Evolutionary conservation across 108 stramenopile species (phyloP).

Genomic region (Skeletonema grethae): DNA sequence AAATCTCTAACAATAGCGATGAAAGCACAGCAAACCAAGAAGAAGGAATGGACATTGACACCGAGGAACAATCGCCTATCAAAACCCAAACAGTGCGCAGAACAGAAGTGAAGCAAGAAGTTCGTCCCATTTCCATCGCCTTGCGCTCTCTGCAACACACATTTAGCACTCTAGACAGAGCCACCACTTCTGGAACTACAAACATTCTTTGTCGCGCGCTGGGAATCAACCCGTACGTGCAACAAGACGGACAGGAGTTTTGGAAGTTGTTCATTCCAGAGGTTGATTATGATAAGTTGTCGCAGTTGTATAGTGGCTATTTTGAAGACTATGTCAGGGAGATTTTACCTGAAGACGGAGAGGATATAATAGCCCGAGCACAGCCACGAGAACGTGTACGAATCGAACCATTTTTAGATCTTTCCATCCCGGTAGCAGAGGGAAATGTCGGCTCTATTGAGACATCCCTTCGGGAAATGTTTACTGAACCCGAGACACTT

Average conservation of each 20-base stretch:
- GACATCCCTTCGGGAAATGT: constrained; percentile 55
- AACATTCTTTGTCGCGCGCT: constrained; percentile 55
- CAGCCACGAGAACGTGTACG: constrained; percentile 63
- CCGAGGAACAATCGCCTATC: not conserved
- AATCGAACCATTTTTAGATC: constrained; percentile 78
- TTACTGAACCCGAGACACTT: constrained; percentile 74
- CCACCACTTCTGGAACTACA: constrained; percentile 36
- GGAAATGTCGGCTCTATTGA: constrained; percentile 55
- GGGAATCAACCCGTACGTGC: constrained; percentile 71
- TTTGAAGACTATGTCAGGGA: constrained; percentile 77
- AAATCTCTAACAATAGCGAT: not conserved
- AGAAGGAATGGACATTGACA: not conserved
- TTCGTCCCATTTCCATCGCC: constrained; percentile 36
- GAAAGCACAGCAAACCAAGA: not conserved
- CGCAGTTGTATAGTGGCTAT: constrained; percentile 71
- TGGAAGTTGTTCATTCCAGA: constrained; percentile 88
- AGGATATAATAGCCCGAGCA: not conserved
- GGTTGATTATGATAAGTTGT: constrained; percentile 47
- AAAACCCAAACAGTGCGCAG: constrained; percentile 17
- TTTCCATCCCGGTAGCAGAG: constrained; percentile 72
- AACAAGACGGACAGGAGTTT: constrained; percentile 92
- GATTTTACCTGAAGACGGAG: constrained; percentile 39
- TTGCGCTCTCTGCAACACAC: constrained; percentile 41
- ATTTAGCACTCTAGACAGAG: constrained; percentile 22
- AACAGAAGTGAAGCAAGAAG: constrained; percentile 22